Conservation (phyloP, 768 basidiomycete genomes). For the Suillus luteus region DNA sequence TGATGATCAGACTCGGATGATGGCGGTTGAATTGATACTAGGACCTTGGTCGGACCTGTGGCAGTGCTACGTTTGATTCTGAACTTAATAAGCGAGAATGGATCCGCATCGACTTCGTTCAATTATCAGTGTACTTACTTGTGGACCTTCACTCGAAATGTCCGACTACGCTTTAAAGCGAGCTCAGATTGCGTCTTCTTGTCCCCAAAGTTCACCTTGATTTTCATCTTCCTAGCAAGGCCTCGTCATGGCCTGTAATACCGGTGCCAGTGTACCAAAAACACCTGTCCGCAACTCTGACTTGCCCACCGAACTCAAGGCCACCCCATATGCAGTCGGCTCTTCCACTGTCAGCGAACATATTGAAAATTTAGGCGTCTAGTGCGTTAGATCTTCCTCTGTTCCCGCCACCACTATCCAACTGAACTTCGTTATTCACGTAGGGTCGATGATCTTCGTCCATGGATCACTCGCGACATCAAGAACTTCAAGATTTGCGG, state of each 20-base stretch:
- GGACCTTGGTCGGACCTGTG: too few species aligned
- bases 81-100: background rate
- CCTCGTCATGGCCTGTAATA: background rate
- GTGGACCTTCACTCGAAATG: background rate
- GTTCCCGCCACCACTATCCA: background rate
- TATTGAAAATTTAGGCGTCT: background rate
- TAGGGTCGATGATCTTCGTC: background rate
- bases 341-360: background rate
- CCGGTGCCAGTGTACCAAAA: too few species aligned
- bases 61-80: too few species aligned
- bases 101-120: background rate
- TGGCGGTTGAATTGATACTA: too few species aligned
- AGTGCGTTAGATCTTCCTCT: background rate
- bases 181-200: background rate
- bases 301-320: background rate
- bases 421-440: background rate
- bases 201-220: background rate
- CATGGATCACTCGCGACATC: constrained; percentile 3
- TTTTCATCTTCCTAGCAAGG: background rate
- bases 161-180: background rate
- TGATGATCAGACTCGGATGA: too few species aligned
- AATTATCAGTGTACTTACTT: background rate
- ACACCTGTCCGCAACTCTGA: background rate
- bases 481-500: background rate
- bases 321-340: constrained; percentile 1